Evolutionary conservation across 2,329 filamentous ascomycete species (phyloP).

Genomic region (Daldinia sp.): DNA sequence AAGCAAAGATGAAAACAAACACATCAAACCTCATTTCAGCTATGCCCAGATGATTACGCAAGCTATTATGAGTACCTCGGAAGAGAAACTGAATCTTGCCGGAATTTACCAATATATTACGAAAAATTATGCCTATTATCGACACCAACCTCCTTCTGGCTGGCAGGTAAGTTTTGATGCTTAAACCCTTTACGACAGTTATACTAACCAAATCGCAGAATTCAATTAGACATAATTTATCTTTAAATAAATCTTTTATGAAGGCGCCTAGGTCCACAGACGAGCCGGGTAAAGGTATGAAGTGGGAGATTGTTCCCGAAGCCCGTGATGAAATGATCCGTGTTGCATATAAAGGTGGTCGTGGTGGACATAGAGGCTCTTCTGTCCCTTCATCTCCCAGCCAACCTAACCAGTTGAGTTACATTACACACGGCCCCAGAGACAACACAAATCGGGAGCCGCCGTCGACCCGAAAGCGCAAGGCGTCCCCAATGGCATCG

Average conservation of each 20-base stretch:
- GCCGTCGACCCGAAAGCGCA: constrained; percentile 64
- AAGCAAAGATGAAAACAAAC: constrained; percentile 82
- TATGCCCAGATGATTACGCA: constrained; percentile 98
- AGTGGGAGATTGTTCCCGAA: constrained; percentile 92
- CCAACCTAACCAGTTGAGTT: constrained; percentile 63
- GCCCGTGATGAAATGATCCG: constrained; percentile 87
- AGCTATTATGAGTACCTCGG: constrained; percentile 85
- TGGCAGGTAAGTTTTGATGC: constrained; percentile 77
- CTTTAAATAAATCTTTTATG: constrained; percentile 91
- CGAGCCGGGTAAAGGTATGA: constrained; percentile 98
- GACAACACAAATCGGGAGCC: constrained; percentile 63
- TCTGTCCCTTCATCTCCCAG: constrained; percentile 75
- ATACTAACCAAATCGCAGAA: constrained; percentile 64
- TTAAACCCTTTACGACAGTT: background rate
- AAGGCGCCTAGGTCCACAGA: constrained; percentile 93
- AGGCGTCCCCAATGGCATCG: constrained; percentile 61
- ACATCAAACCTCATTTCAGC: constrained; percentile 94
- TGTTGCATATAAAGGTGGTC: constrained; percentile 69
- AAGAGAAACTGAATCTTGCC: constrained; percentile 88
- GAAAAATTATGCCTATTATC: constrained; percentile 91
- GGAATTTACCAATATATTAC: constrained; percentile 96
- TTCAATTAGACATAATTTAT: constrained; percentile 95
- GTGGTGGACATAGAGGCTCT: constrained; percentile 71
- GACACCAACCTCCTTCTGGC: constrained; percentile 76
- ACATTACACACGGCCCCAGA: constrained; percentile 66